phyloP scores from a whole-genome alignment of 345 rosid species.

The Syzygium aqueum region DNA sequence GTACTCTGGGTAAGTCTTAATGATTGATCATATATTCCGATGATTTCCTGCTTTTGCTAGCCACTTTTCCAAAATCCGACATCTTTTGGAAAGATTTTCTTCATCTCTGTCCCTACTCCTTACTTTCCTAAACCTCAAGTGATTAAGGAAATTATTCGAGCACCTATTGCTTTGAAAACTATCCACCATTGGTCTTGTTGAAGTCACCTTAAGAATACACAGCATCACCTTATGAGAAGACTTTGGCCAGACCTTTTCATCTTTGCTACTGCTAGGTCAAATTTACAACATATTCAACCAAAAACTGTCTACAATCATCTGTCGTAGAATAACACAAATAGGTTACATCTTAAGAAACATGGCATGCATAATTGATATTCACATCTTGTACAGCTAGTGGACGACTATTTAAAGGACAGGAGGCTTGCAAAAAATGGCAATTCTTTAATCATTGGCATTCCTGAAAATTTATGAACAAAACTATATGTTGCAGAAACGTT shows the following conservation, averaged over 20 bases:
- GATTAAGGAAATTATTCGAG: background rate
- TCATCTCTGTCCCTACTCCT: background rate
- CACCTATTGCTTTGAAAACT: background rate
- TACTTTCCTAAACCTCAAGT: background rate
- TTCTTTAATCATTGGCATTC: background rate
- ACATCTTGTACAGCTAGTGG: background rate
- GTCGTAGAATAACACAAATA: background rate
- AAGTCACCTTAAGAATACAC: background rate
- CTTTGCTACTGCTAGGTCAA: background rate
- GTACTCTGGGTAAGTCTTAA: background rate
- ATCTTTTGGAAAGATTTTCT: background rate
- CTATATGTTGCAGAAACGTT: background rate
- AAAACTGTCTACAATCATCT: background rate
- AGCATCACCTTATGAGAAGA: background rate
- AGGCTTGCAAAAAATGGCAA: background rate
- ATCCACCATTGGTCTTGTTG: background rate
- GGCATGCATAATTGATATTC: background rate
- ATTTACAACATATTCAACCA: background rate
- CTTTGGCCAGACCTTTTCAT: background rate
- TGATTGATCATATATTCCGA: background rate
- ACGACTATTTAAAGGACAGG: background rate
- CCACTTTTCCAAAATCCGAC: background rate
- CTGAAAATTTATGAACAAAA: background rate
- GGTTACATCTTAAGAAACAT: background rate
- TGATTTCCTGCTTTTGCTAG: background rate